Evolutionary conservation across 177 flowering plant genomes (phyloP).

Genomic region (Vitis hybrid): DNA sequence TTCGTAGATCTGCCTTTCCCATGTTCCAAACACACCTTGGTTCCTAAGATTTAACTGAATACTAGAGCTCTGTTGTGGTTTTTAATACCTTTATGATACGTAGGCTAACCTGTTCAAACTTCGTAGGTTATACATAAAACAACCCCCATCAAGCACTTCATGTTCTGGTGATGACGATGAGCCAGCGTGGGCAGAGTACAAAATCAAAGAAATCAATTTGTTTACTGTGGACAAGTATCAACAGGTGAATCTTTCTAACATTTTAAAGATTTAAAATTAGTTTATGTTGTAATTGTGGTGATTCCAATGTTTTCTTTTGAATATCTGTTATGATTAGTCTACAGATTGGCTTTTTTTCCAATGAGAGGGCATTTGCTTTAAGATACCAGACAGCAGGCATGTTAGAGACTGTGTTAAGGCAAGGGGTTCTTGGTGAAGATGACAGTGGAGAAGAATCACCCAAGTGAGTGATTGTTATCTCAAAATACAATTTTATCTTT

Average conservation of each 20-base stretch:
- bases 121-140: slow-evolving; percentile 81
- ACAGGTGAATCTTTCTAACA: slow-evolving; percentile 58
- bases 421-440: slow-evolving; percentile 96
- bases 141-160: slow-evolving; percentile 63
- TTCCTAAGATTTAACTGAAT: background rate
- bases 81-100: background rate
- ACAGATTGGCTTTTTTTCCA: slow-evolving; percentile 88
- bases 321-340: slow-evolving; percentile 47
- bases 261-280: slow-evolving; percentile 1
- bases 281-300: slow-evolving; percentile 11
- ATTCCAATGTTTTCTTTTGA: slow-evolving; percentile 25
- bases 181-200: slow-evolving; percentile 93
- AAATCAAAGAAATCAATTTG: slow-evolving; percentile 92
- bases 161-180: slow-evolving; percentile 49
- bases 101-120: slow-evolving; percentile 1
- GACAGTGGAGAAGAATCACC: slow-evolving; percentile 97
- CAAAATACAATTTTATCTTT: background rate
- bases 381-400: slow-evolving; percentile 96
- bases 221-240: slow-evolving; percentile 96
- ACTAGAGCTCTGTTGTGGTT: background rate
- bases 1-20: background rate
- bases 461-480: slow-evolving; percentile 45
- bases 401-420: slow-evolving; percentile 82
- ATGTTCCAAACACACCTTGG: background rate
- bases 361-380: slow-evolving; percentile 81